Conservation (phyloP, 148 eudicot genomes). For the Cornus kousa region DNA sequence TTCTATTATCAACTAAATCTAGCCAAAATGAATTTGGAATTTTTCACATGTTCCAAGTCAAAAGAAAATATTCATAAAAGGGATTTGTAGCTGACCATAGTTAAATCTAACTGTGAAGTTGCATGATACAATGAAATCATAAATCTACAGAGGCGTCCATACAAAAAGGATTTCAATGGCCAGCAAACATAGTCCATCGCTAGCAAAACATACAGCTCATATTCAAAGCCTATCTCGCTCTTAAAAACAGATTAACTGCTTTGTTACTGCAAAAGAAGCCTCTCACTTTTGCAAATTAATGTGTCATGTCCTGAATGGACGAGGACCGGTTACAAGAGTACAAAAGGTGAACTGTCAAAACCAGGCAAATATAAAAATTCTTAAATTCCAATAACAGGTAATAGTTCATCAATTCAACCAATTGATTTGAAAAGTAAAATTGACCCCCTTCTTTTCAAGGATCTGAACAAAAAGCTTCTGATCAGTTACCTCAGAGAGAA, state of each 20-base stretch:
- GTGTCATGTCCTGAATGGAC: neutral
- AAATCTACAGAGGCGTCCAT: neutral
- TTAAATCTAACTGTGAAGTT: too few species aligned
- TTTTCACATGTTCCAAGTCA: neutral
- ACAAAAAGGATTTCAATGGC: neutral
- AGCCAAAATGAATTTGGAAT: neutral
- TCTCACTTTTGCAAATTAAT: neutral
- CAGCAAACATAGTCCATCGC: neutral
- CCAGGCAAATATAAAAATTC: neutral
- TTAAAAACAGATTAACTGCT: neutral
- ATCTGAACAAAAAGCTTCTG: conserved; percentile 8
- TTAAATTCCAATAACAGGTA: neutral
- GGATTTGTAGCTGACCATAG: neutral
- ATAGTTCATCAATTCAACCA: neutral
- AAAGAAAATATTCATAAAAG: neutral
- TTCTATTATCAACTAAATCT: neutral
- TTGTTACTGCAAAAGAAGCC: neutral
- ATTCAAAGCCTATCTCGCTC: neutral
- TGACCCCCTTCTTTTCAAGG: neutral
- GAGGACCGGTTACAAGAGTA: neutral
- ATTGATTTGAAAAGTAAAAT: neutral
- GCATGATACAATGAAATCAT: too few species aligned
- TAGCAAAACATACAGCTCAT: neutral
- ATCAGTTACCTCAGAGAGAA: conserved; percentile 35
- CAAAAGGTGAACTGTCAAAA: neutral